A percentile compares a stretch with the other conserved stretches of the same genome.
Evolutionary conservation across 2,329 filamentous ascomycete species (phyloP).

Genomic region (Nemania sp.): DNA sequence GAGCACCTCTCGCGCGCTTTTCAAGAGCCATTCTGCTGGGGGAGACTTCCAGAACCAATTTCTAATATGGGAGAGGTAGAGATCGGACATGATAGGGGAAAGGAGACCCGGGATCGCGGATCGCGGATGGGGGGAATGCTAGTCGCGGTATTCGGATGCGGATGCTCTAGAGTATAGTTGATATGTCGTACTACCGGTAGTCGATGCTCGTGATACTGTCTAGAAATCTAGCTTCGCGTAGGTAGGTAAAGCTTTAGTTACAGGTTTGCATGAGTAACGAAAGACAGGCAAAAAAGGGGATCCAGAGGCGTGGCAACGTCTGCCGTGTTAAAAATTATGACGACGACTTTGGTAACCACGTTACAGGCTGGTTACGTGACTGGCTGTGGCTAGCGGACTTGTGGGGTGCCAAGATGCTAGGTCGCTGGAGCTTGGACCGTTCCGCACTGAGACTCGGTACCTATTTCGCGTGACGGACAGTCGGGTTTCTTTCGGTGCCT

Average conservation of each 20-base stretch:
- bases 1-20: constrained; percentile 77
- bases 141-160: constrained; percentile 3
- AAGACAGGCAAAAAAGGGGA: constrained; percentile 4
- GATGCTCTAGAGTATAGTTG: constrained; percentile 5
- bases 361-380: too few relatives aligned
- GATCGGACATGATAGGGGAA: constrained; percentile 54
- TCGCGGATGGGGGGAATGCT: neutral
- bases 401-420: neutral
- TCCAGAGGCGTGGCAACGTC: constrained; percentile 23
- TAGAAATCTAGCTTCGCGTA: neutral
- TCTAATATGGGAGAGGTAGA: constrained; percentile 53
- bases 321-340: constrained; percentile 29
- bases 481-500: too few relatives aligned
- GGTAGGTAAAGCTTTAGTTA: neutral
- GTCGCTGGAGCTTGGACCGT: too few relatives aligned
- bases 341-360: constrained; percentile 25
- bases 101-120: neutral
- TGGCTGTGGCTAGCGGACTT: neutral
- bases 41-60: constrained; percentile 85
- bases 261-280: neutral
- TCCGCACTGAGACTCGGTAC: too few relatives aligned
- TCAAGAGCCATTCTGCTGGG: constrained; percentile 87
- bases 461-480: too few relatives aligned
- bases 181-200: neutral
- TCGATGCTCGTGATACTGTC: neutral